Evolutionary conservation across 176 grass and related monocot genomes (phyloP), one percentile per base, ranked within the genome.

Genomic region (Rhynchospora breviuscula): DNA sequence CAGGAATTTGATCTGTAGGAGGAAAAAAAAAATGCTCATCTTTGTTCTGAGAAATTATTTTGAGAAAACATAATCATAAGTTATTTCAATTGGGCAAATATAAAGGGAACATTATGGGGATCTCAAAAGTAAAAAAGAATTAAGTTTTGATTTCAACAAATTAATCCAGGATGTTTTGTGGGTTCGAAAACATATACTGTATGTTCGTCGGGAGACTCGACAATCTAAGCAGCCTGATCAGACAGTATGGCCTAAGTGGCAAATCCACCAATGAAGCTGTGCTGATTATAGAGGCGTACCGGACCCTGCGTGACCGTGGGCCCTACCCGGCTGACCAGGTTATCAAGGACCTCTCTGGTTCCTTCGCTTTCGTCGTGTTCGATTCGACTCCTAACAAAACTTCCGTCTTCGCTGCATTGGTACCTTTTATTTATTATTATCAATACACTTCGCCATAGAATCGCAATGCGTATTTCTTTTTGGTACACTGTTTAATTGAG

Each of bases 281-380:
- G 14, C 72, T 95, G 1, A 89, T 98, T 8, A 95, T 95, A 84
- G 90, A 98, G 79, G 91, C 89, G 8, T 98, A 95, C 92, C 89
- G 95, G 54, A 98, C 95, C 2, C 90, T 98, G 5, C 90, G 95
- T 80, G 95, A 98, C 90, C 86, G 95, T 1, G 95, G 95, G 1
- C 95, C 95, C 0, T 98, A 98, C 88, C 95, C 95, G 0, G 95
- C 92, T 31, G 95, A 98, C 89, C 92, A 98, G 89, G 95, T 94
- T 40, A 72, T 98, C 58, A 95, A 98, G 91, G 95, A 98, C 86
- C 84, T 98, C 8, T 76, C 79, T 0, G 95, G 95, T 7, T 87
- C 90, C 29, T 98, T 95, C 58, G 92, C 92, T 76, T 98, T 98
- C 79, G 90, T 95, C 63, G 87, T 98, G 67, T 98, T 94, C 84